Evolutionary conservation across 495 filamentous ascomycete genomes (phyloP), one percentile per base, ranked within the genome.

Genomic region (Penicillium salamii): DNA sequence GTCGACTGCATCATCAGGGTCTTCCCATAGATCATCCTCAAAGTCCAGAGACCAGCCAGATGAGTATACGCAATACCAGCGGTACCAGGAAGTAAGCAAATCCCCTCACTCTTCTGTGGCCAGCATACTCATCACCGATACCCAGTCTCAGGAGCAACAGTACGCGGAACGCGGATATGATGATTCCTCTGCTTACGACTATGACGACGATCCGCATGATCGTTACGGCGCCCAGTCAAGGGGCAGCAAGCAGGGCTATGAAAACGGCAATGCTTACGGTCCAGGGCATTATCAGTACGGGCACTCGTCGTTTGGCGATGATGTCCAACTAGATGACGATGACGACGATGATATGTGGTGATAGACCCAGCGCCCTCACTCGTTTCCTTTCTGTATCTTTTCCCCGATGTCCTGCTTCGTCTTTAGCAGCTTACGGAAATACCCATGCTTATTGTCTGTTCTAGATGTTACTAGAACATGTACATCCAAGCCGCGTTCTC

Each of bases 1-100:
- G 56, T 83, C 90, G 57, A 81, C 91, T 39, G 86, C 87, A 12
- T 68, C 78, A 7, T 77, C 76, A 38, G 62, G 71, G 20, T 70
- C 76, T 26, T 70, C 76, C 2, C 77, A 83, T 37, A 78, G 88
- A 56, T 72, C 81, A 57, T 72, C 81, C 42, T 77, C 83, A 9
- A 83, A 85, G 53, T 74, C 79, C 29, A 76, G 80, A 45, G 83
- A 90, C 36, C 84, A 89, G 54, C 78, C 76, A 18, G 81, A 84
- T 49, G 83, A 84, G 59, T 82, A 80, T 47, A 54, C 58, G 15
- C 79, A 82, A 59, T 86, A 84, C 52, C 82, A 85, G 61, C 68
- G 78, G 55, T 85, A 83, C 55, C 83, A 85, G 63, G 78, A 86
- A 70, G 82, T 86, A 62, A 70, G 79, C 53, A 31, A 26, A 32